Percentiles rank a stretch among this genome's conserved stretches.
Conservation (phyloP, 1,139 yeast species). For the Arxiozyma heterogenica region DNA sequence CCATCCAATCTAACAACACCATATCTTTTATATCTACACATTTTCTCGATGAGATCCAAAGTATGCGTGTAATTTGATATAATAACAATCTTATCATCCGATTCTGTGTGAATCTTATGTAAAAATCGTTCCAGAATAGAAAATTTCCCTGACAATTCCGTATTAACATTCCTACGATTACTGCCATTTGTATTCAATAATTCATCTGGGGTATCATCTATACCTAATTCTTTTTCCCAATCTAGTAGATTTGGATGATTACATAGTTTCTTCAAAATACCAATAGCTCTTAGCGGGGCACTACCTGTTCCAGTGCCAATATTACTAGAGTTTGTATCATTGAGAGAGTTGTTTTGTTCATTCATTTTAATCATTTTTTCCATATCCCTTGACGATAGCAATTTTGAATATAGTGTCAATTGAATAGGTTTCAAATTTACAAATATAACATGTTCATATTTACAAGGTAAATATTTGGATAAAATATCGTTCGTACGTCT, state of each 20-base stretch:
- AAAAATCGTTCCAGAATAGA: conserved; percentile 61
- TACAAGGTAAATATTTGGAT: conserved; percentile 87
- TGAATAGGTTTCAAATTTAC: conserved; percentile 80
- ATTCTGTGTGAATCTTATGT: conserved; percentile 62
- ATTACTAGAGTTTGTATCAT: neutral
- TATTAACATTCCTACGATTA: conserved; percentile 42
- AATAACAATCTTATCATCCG: conserved; percentile 87
- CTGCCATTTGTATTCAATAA: conserved; percentile 50
- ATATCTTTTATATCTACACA: conserved; percentile 69
- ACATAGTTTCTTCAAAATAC: conserved; percentile 77
- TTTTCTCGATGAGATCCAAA: conserved; percentile 73
- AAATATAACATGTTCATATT: conserved; percentile 91
- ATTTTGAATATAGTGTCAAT: conserved; percentile 56
- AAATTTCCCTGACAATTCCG: conserved; percentile 50
- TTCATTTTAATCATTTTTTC: conserved; percentile 44
- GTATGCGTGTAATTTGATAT: conserved; percentile 95
- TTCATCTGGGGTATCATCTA: conserved; percentile 37
- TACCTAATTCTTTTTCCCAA: conserved; percentile 68
- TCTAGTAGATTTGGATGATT: conserved; percentile 84
- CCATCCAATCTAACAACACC: conserved; percentile 73
- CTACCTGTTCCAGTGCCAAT: conserved; percentile 39
- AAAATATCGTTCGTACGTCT: conserved; percentile 92
- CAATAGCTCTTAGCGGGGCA: conserved; percentile 87
- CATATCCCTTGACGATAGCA: conserved; percentile 74
- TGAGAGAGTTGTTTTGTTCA: neutral